Percentiles rank a stretch among this genome's conserved stretches.
These are phyloP conservation scores for Aphanoascus verrucosus DNA, from an alignment of 2,329 filamentous ascomycete species.

Conservation along the genomic window DNA sequence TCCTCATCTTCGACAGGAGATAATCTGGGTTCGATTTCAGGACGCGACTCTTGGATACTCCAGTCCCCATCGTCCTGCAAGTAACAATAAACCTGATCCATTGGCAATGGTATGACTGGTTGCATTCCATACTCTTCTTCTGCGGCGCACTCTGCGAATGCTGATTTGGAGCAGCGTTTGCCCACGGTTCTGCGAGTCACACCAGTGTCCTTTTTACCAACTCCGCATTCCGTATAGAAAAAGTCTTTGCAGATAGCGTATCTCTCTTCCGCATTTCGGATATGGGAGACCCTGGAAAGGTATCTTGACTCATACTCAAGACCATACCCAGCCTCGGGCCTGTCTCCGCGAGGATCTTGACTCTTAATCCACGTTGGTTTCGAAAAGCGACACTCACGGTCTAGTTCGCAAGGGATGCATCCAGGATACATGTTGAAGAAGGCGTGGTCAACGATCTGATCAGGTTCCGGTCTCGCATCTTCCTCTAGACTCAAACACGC, in stretches of 20 bases:
- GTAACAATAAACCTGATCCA: slow-evolving; percentile 38
- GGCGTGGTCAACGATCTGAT: slow-evolving; percentile 40
- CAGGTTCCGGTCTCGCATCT: slow-evolving; percentile 39
- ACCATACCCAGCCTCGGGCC: slow-evolving; percentile 34
- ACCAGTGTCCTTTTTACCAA: slow-evolving; percentile 35
- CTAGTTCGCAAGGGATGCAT: slow-evolving; percentile 37
- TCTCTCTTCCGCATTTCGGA: slow-evolving; percentile 28
- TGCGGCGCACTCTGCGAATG: slow-evolving; percentile 36
- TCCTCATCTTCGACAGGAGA: slow-evolving; percentile 16
- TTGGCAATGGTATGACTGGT: slow-evolving; percentile 37
- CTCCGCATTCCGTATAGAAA: slow-evolving; percentile 38
- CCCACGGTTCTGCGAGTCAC: slow-evolving; percentile 34
- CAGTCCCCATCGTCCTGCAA: slow-evolving; percentile 33
- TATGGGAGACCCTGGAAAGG: slow-evolving; percentile 26
- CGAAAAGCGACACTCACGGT: slow-evolving; percentile 29
- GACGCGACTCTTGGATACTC: slow-evolving; percentile 22
- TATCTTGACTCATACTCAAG: slow-evolving; percentile 35
- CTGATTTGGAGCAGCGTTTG: slow-evolving; percentile 37
- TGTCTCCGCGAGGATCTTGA: slow-evolving; percentile 38
- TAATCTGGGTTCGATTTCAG: slow-evolving; percentile 1
- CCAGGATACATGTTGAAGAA: slow-evolving; percentile 43
- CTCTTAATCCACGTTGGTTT: slow-evolving; percentile 36
- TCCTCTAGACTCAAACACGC: slow-evolving; percentile 40
- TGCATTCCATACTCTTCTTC: slow-evolving; percentile 38
- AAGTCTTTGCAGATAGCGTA: slow-evolving; percentile 33